These are phyloP conservation scores for Harringtonia aguacate DNA, from an alignment of 2,329 filamentous ascomycete species.

Conservation along the genomic window DNA sequence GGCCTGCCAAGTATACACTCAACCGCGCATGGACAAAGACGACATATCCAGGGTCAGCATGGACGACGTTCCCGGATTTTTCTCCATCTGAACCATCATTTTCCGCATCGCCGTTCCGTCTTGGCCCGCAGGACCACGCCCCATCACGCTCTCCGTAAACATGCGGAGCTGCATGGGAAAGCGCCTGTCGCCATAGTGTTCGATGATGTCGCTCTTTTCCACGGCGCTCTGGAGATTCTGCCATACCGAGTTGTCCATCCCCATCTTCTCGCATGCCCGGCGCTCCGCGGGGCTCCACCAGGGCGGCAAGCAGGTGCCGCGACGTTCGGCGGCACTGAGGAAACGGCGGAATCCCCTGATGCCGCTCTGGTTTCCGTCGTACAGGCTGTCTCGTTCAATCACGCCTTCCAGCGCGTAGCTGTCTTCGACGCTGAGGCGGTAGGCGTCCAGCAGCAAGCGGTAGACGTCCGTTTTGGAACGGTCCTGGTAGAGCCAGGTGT, in stretches of 20 bases:
- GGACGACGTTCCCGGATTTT: too few relatives aligned
- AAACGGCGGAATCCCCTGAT: conserved; percentile 26
- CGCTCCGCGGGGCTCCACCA: conserved; percentile 33
- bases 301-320: conserved; percentile 24
- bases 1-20: too few relatives aligned
- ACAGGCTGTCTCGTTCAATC: conserved; percentile 17
- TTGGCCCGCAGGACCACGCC: background rate
- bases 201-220: conserved; percentile 24
- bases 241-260: conserved; percentile 19
- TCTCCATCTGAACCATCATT: too few relatives aligned
- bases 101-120: background rate
- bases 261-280: conserved; percentile 24
- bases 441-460: conserved; percentile 33
- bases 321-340: conserved; percentile 17
- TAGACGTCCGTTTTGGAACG: conserved; percentile 33
- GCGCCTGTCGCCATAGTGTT: conserved; percentile 29
- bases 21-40: too few relatives aligned
- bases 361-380: conserved; percentile 7
- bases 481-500: conserved; percentile 31
- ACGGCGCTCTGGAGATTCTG: conserved; percentile 16
- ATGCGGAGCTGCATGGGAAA: conserved; percentile 41
- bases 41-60: too few relatives aligned
- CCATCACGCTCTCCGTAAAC: conserved; percentile 25
- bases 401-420: conserved; percentile 17
- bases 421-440: conserved; percentile 35